A percentile compares a stretch with the other conserved stretches of the same genome.
These are phyloP conservation scores for Allium fistulosum DNA, from an alignment of 106 monocot species.

Conservation along the genomic window DNA sequence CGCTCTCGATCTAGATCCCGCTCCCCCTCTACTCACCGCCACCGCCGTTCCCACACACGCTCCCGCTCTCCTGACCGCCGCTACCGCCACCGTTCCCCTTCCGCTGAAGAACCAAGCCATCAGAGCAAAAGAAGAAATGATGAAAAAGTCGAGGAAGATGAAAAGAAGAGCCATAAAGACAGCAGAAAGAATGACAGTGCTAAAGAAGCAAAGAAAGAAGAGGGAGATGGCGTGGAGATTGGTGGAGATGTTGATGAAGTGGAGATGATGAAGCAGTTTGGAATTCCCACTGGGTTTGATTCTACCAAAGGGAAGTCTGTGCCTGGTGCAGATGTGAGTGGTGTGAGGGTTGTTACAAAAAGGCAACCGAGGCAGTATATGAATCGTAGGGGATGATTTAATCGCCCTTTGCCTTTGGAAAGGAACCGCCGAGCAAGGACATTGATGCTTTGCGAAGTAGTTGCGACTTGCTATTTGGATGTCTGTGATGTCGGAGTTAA, in stretches of 20 bases:
- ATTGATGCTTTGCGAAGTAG: too few species aligned
- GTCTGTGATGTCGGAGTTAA: too few species aligned
- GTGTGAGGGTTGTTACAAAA: slow-evolving; percentile 70
- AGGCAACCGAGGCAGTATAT: slow-evolving; percentile 98
- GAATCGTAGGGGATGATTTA: slow-evolving; percentile 96
- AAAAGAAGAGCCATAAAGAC: slow-evolving; percentile 14
- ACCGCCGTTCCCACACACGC: slow-evolving; percentile 22
- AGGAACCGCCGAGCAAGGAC: slow-evolving; percentile 34
- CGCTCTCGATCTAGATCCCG: slow-evolving; percentile 39
- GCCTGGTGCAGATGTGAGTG: slow-evolving; percentile 68
- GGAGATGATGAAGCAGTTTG: slow-evolving; percentile 95
- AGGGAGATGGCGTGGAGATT: slow-evolving; percentile 3
- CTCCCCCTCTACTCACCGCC: slow-evolving; percentile 4
- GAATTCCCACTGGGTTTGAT: slow-evolving; percentile 87
- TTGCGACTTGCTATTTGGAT: too few species aligned
- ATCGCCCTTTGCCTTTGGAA: slow-evolving; percentile 77
- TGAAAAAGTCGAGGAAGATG: slow-evolving; percentile 10
- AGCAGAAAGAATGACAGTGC: slow-evolving; percentile 18
- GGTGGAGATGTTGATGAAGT: slow-evolving; percentile 62
- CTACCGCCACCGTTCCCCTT: slow-evolving; percentile 21
- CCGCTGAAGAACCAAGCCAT: slow-evolving; percentile 13
- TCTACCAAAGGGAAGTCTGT: slow-evolving; percentile 95
- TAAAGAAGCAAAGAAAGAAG: not conserved
- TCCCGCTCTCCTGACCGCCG: slow-evolving; percentile 22
- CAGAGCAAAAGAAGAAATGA: slow-evolving; percentile 69